Conservation (phyloP, 108 stramenopile species). For the Craspedostauros australis region DNA sequence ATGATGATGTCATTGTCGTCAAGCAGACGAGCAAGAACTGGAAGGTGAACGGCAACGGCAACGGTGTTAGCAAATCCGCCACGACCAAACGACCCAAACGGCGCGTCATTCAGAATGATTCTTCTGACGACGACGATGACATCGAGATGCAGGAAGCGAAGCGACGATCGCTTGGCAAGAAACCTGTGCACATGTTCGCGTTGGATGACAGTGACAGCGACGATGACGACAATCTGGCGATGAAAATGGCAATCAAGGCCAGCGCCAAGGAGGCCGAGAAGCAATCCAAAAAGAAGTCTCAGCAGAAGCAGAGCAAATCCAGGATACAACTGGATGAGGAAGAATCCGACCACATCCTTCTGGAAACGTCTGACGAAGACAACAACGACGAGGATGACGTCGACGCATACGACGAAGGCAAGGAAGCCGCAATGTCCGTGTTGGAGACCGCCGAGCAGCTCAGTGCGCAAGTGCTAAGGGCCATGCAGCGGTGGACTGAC, state of each 20-base stretch:
- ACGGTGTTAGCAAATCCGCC: not conserved
- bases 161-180: not conserved
- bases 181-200: constrained; percentile 3
- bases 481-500: constrained; percentile 48
- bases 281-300: not conserved
- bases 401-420: constrained; percentile 50
- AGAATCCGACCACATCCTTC: constrained; percentile 6
- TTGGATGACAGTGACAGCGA: constrained; percentile 18
- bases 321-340: constrained; percentile 23
- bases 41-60: not conserved
- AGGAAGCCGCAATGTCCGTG: constrained; percentile 51
- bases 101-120: not conserved
- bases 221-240: constrained; percentile 32
- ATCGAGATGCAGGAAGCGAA: not conserved
- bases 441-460: constrained; percentile 59
- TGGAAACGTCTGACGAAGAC: constrained; percentile 24
- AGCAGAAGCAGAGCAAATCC: not conserved
- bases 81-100: not conserved
- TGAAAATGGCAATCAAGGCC: constrained; percentile 24
- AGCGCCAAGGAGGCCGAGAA: constrained; percentile 25
- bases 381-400: constrained; percentile 41
- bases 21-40: not conserved
- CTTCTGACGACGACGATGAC: constrained; percentile 10
- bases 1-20: not conserved
- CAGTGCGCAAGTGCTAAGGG: constrained; percentile 56